Evolutionary conservation across 2,329 filamentous ascomycete genomes (phyloP), one percentile per base, ranked within the genome.

Genomic region (Pseudocercospora ulei): DNA sequence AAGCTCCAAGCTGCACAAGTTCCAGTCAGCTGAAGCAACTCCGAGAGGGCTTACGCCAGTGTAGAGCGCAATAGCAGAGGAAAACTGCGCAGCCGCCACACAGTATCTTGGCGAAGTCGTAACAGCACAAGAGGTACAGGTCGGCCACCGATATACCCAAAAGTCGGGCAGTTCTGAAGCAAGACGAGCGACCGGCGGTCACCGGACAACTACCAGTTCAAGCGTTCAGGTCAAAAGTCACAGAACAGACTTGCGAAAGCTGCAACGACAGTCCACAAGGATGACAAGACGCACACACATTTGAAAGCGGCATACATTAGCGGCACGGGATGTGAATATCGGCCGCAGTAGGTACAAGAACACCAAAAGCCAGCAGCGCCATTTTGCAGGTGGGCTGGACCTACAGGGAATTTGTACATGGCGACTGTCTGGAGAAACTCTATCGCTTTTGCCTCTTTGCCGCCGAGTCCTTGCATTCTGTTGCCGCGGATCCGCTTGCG

Each of bases 1-100:
- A 47, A 42, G 12, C 29, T 57, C 9, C 44, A 46, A 9, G 23
- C 24, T 11, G 39, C 23, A n/a, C 43, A 38, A 33, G 11, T 23
- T 11, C 30, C 30, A 12, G 18, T 33, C 17, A 33, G 30, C 30
- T 33, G 18, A 22, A 22, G 18, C 11, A 22, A n/a, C n/a, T n/a
- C n/a, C n/a, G n/a, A n/a, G n/a, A n/a, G n/a, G n/a, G n/a, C n/a
- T n/a, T n/a, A 35, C 9, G 20, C 6, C 16, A 13, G 33, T 35
- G 16, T 28, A 14, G 12, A 28, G 25, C 25, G 20, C 31, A 19
- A 23, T 3, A 7, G 4, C 12, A n/a, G 11, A 20, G 30, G 31
- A 23, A 4, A 7, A 5, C 12, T 19, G 11, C 13, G 30, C 16
- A 27, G n/a, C 18, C 30, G n/a, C 4, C 5, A 5, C n/a, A n/a